phyloP scores from a whole-genome alignment of 1,284 basidiomycete genomes.

The Leccinum subrobustum region DNA sequence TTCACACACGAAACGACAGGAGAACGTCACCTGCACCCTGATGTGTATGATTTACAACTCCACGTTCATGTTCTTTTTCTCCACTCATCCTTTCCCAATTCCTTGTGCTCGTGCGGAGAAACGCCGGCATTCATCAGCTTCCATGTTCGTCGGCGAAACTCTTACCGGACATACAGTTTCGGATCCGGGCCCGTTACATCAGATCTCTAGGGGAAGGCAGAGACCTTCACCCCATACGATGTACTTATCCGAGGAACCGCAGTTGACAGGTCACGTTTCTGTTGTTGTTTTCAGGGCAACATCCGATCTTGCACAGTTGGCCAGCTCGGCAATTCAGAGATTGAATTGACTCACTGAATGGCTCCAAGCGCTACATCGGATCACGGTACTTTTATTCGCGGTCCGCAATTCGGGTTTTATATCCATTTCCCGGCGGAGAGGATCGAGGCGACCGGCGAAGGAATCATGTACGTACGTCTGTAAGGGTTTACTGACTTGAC shows the following conservation, averaged over 20 bases:
- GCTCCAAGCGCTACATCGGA: not conserved
- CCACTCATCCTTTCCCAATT: not conserved
- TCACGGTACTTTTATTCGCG: not conserved
- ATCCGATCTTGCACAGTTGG: constrained; percentile 1
- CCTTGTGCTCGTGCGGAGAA: not conserved
- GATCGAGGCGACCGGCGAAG: not conserved
- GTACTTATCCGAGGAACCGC: not conserved
- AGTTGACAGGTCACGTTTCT: not conserved
- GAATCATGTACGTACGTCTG: not conserved
- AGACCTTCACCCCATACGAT: not conserved
- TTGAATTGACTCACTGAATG: not conserved
- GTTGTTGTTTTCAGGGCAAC: constrained; percentile 10
- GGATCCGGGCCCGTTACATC: not conserved
- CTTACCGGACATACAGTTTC: not conserved
- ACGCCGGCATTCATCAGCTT: not conserved
- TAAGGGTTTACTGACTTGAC: not conserved
- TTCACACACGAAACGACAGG: constrained; percentile 12
- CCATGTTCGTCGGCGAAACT: constrained; percentile 9
- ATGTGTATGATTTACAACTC: not conserved
- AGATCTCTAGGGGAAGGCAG: not conserved
- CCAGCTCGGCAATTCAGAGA: constrained; percentile 1
- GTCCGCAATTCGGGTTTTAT: constrained; percentile 5
- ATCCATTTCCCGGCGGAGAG: not conserved
- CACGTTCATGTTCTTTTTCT: not conserved
- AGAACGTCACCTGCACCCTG: not conserved